These are phyloP conservation scores for Morella rubra DNA, from an alignment of 306 rosid genomes.

Conservation along the genomic window DNA sequence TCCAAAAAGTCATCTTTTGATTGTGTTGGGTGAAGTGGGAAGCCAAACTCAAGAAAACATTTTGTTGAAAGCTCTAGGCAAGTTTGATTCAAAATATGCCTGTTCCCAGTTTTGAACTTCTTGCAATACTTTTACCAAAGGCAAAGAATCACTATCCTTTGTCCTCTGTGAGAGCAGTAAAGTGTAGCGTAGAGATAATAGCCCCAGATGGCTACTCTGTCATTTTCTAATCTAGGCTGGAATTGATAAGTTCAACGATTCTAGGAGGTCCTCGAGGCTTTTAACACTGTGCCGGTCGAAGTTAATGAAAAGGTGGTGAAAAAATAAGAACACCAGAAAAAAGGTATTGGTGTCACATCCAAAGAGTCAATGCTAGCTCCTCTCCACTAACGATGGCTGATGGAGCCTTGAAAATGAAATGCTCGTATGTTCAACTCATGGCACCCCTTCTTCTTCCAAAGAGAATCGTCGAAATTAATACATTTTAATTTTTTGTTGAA, in stretches of 20 bases:
- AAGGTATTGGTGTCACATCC: neutral
- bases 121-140: too few species aligned
- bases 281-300: neutral
- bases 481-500: too few species aligned
- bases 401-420: constrained; percentile 12
- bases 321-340: neutral
- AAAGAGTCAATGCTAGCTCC: neutral
- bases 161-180: too few species aligned
- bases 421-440: neutral
- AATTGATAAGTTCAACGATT: neutral
- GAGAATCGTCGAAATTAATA: too few species aligned
- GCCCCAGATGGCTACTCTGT: too few species aligned
- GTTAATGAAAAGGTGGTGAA: neutral
- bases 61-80: too few species aligned
- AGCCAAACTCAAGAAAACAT: neutral
- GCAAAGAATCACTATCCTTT: too few species aligned
- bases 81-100: too few species aligned
- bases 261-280: neutral
- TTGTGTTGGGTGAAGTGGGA: neutral
- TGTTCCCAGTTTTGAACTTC: too few species aligned
- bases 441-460: neutral
- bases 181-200: too few species aligned
- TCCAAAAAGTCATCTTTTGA: neutral
- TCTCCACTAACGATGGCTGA: neutral
- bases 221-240: neutral